phyloP scores from a whole-genome alignment of 2,329 filamentous ascomycete species.

The Alternaria sp. region DNA sequence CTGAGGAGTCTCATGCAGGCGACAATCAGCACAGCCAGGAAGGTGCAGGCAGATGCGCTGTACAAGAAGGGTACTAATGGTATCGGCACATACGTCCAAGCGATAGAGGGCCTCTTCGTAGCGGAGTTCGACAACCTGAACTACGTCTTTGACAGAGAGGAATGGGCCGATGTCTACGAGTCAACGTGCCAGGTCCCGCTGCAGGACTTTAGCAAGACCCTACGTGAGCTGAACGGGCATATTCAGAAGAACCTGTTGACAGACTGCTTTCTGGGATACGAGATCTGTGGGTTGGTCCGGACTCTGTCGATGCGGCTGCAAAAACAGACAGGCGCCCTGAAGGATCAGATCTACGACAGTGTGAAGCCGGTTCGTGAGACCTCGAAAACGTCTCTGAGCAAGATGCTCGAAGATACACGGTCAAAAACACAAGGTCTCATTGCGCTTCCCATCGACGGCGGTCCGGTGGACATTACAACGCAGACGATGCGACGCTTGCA shows the following conservation, averaged over 20 bases:
- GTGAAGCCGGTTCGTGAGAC: constrained; percentile 91
- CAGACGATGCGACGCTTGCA: constrained; percentile 88
- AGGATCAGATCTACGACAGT: constrained; percentile 80
- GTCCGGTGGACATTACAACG: constrained; percentile 75
- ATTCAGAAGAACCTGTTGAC: constrained; percentile 85
- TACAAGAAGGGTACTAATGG: constrained; percentile 91
- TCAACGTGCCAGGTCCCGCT: constrained; percentile 79
- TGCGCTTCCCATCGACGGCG: constrained; percentile 77
- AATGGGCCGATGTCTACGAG: constrained; percentile 81
- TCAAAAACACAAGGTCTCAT: constrained; percentile 70
- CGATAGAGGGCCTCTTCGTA: constrained; percentile 83
- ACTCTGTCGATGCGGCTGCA: constrained; percentile 80
- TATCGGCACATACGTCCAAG: constrained; percentile 85
- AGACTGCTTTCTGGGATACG: constrained; percentile 94
- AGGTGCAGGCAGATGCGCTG: constrained; percentile 75
- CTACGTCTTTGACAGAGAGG: constrained; percentile 82
- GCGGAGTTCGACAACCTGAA: constrained; percentile 92
- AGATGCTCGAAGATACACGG: constrained; percentile 83
- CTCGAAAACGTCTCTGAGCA: constrained; percentile 81
- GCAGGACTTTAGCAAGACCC: constrained; percentile 80
- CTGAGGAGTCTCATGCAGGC: constrained; percentile 87
- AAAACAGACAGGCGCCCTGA: constrained; percentile 82
- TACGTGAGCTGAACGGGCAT: constrained; percentile 87
- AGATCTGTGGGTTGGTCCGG: constrained; percentile 90
- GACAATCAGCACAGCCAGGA: constrained; percentile 77